These are phyloP conservation scores for Didymella pomorum DNA, from an alignment of 2,329 filamentous ascomycete genomes.

Conservation along the genomic window DNA sequence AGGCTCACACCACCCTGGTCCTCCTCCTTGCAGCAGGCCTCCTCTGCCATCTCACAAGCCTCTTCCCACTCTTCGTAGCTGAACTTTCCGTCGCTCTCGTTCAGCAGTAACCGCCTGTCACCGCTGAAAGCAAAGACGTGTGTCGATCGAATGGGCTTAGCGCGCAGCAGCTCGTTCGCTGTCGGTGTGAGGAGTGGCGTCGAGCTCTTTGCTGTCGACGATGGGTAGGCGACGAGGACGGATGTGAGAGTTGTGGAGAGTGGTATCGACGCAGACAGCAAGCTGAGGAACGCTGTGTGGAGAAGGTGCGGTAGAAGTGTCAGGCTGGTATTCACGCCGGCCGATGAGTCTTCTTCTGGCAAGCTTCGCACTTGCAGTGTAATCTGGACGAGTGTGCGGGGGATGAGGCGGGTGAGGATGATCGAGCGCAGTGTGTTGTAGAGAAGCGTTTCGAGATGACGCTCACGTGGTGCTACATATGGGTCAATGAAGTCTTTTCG, in stretches of 20 bases:
- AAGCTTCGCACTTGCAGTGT: slow-evolving; percentile 77
- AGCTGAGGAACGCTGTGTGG: slow-evolving; percentile 81
- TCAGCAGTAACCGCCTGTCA: slow-evolving; percentile 73
- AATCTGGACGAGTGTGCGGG: slow-evolving; percentile 79
- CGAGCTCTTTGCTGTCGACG: slow-evolving; percentile 67
- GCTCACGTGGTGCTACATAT: slow-evolving; percentile 55
- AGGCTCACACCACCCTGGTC: slow-evolving; percentile 44
- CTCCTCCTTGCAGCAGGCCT: slow-evolving; percentile 67
- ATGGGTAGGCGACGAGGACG: slow-evolving; percentile 80
- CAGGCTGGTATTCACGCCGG: slow-evolving; percentile 72
- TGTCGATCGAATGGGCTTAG: slow-evolving; percentile 78
- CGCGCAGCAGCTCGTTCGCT: slow-evolving; percentile 66
- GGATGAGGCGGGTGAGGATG: slow-evolving; percentile 77
- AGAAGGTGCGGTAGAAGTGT: slow-evolving; percentile 81
- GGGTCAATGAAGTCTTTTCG: background rate
- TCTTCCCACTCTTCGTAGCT: slow-evolving; percentile 77
- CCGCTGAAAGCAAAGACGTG: slow-evolving; percentile 83
- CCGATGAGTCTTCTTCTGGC: slow-evolving; percentile 72
- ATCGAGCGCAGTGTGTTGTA: slow-evolving; percentile 76
- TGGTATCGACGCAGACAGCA: slow-evolving; percentile 84
- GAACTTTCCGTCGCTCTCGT: slow-evolving; percentile 84
- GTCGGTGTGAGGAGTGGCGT: slow-evolving; percentile 62
- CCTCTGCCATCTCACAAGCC: slow-evolving; percentile 70
- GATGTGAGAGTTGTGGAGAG: slow-evolving; percentile 80
- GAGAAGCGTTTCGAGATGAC: slow-evolving; percentile 81